Percentiles rank a stretch among this genome's conserved stretches.
These are phyloP conservation scores for Lasiosphaeria ovina DNA, from an alignment of 495 filamentous ascomycete species.

Conservation along the genomic window DNA sequence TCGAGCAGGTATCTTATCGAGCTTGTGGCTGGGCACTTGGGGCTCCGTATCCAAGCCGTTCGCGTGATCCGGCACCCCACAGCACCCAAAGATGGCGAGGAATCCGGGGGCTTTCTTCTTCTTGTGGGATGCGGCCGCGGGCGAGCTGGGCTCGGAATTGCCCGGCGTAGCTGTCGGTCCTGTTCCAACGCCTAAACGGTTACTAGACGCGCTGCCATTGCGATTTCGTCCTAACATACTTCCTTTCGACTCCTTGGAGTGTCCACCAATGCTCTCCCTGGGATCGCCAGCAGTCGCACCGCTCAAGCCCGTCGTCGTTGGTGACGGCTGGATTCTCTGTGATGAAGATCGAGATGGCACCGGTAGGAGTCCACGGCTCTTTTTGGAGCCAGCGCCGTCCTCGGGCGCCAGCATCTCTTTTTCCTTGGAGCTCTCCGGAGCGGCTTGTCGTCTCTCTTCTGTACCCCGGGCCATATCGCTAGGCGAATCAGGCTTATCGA, in stretches of 20 bases:
- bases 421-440: constrained; percentile 46
- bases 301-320: constrained; percentile 61
- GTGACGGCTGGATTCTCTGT: constrained; percentile 60
- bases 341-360: constrained; percentile 70
- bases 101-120: constrained; percentile 65
- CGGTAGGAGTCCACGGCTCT: constrained; percentile 56
- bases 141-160: constrained; percentile 46
- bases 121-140: constrained; percentile 46
- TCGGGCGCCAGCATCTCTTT: constrained; percentile 44
- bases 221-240: constrained; percentile 67
- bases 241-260: constrained; percentile 61
- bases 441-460: constrained; percentile 34
- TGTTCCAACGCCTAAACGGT: constrained; percentile 45
- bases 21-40: constrained; percentile 63
- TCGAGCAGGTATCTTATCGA: constrained; percentile 52
- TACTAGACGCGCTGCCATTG: constrained; percentile 64
- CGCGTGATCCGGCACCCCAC: constrained; percentile 64
- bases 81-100: constrained; percentile 77
- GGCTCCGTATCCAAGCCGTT: constrained; percentile 62
- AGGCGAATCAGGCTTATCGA: constrained; percentile 7
- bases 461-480: constrained; percentile 39
- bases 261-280: constrained; percentile 58
- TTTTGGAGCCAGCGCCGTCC: constrained; percentile 49
- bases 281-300: constrained; percentile 63
- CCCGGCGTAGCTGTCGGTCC: constrained; percentile 46